Percentiles rank a stretch among this genome's conserved stretches.
Evolutionary conservation across 2,329 filamentous ascomycete species (phyloP).

Genomic region (Intubia oerlemansii): DNA sequence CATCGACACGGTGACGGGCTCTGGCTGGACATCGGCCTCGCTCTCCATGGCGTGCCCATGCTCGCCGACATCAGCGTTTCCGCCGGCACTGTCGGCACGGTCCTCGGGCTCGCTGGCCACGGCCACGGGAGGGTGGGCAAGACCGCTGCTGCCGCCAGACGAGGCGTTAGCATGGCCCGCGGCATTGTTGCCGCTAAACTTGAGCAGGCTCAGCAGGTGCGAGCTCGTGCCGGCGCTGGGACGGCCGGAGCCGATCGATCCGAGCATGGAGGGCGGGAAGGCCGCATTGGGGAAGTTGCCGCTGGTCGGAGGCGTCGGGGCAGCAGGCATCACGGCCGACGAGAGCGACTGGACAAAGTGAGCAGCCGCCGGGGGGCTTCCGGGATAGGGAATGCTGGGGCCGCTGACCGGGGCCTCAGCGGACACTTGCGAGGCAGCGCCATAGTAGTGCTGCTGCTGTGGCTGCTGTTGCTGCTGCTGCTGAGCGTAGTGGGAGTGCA

Average conservation of each 20-base stretch:
- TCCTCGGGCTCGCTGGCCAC: slow-evolving; percentile 9
- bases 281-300: slow-evolving; percentile 18
- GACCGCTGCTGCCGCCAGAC: slow-evolving; percentile 1
- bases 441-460: slow-evolving; percentile 2
- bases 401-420: slow-evolving; percentile 11
- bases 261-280: slow-evolving; percentile 19
- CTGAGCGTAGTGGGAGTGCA: slow-evolving; percentile 11
- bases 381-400: slow-evolving; percentile 4
- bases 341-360: slow-evolving; percentile 10
- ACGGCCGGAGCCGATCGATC: slow-evolving; percentile 26
- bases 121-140: slow-evolving; percentile 2
- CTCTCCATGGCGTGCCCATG: too few relatives aligned
- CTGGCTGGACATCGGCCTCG: too few relatives aligned
- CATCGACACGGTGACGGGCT: slow-evolving; percentile 10
- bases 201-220: slow-evolving; percentile 36
- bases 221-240: slow-evolving; percentile 9
- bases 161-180: too few relatives aligned
- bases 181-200: slow-evolving; percentile 26
- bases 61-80: too few relatives aligned
- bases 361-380: slow-evolving; percentile 3
- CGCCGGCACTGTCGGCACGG: too few relatives aligned
- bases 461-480: neutral
- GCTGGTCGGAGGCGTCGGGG: slow-evolving; percentile 22
- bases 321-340: slow-evolving; percentile 15
- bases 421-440: too few relatives aligned